Evolutionary conservation across 805 yeast species (phyloP), one percentile per base, ranked within the genome.

Genomic region (Zygosaccharomyces siamensis): DNA sequence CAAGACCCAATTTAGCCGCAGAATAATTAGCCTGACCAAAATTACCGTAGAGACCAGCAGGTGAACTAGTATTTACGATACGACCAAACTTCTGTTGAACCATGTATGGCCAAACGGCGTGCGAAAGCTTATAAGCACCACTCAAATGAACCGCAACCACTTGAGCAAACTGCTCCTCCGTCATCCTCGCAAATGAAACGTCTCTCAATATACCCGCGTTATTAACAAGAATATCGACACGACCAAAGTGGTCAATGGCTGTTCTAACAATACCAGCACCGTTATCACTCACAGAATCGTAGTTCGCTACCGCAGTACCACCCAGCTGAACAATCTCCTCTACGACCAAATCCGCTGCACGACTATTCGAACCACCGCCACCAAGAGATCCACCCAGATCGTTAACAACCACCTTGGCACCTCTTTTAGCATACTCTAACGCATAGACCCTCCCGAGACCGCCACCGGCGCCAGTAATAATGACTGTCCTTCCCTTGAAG

Each of bases 391-490:
- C 95, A 48, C 97, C 97, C 52, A 92, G 76, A 69, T 92, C 99
- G 66, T 92, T 92, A 28, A 92, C 96, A 23, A 92, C 96, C 32
- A 92, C 97, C 60, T 84, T 84, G 52, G 97, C 99, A 31, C 98
- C 98, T 57, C 96, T 77, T 50, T 81, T 73, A 38, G 95, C 98
- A 69, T 77, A 92, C 58, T 85, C 89, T 28, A 89, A 71, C 4
- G 97, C 95, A 69, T 92, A 92, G 43, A 81, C 81, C 60, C 78
- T 86, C 21, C 99, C 99, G 39, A 92, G 77, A 16, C 98, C 99
- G 58, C 97, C 98, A 55, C 99, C 99, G 42, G 97, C 93, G 30
- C 99, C 99, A 43, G 97, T 92, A 65, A 92, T 82, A 49, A 92
- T 81, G 30, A 92, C 97, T 39, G 92, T 97, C 67, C 86, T 84